Conservation (phyloP, 768 basidiomycete genomes). For the Mycena haematopus region DNA sequence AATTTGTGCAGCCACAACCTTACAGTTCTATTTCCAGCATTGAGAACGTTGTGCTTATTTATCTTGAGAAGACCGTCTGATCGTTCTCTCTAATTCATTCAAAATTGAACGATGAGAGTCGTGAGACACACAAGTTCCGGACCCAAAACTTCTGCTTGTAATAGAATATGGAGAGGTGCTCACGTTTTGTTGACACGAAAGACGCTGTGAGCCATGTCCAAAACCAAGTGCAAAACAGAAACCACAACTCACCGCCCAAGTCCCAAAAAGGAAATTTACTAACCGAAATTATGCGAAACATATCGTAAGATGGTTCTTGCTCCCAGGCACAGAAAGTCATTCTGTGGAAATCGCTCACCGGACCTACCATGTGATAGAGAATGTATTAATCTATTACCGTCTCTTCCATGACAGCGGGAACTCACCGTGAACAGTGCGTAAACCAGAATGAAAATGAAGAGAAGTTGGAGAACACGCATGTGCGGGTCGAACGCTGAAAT, state of each 20-base stretch:
- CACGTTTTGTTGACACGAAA: too few relatives aligned
- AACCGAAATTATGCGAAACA: background rate
- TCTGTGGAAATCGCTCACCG: background rate
- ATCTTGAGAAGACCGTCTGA: background rate
- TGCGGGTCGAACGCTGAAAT: background rate
- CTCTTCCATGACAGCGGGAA: too few relatives aligned
- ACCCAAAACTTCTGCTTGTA: background rate
- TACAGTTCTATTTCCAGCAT: too few relatives aligned
- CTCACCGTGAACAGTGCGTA: too few relatives aligned
- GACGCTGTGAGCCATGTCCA: background rate
- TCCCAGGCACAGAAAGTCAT: background rate
- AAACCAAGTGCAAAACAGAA: background rate
- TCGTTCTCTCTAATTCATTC: background rate
- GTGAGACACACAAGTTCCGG: too few relatives aligned
- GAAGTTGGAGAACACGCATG: background rate
- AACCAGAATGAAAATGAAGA: too few relatives aligned
- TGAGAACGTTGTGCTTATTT: too few relatives aligned
- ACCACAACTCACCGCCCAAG: conserved; percentile 1
- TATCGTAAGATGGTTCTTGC: too few relatives aligned
- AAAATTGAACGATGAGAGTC: background rate
- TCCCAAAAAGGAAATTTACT: conserved; percentile 4
- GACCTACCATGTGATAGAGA: background rate
- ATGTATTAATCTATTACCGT: too few relatives aligned
- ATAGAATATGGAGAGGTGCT: too few relatives aligned
- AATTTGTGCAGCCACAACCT: too few relatives aligned